phyloP scores from a whole-genome alignment of 371 early-diverging fungal species.

The Smittium culicis region DNA sequence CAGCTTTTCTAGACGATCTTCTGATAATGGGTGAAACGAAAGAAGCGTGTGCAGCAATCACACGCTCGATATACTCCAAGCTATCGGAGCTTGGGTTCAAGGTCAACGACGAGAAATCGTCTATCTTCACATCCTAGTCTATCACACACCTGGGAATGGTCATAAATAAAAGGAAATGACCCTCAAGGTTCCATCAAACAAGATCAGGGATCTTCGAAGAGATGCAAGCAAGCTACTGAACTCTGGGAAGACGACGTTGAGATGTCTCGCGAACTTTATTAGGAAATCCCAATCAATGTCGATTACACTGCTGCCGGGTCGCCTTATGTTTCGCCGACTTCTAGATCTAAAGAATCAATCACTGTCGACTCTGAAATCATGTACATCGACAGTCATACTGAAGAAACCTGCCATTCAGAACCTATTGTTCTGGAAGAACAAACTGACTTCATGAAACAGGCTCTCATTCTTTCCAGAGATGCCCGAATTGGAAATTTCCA shows the following conservation, averaged over 20 bases:
- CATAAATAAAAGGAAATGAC: slow-evolving; percentile 19
- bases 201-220: not conserved
- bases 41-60: slow-evolving; percentile 9
- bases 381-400: too few relatives aligned
- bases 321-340: too few relatives aligned
- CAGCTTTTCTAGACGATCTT: slow-evolving; percentile 32
- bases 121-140: slow-evolving; percentile 24
- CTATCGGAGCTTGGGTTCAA: slow-evolving; percentile 21
- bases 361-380: too few relatives aligned
- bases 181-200: not conserved
- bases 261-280: too few relatives aligned
- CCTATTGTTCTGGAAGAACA: too few relatives aligned
- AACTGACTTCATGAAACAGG: too few relatives aligned
- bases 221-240: slow-evolving; percentile 2
- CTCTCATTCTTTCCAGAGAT: too few relatives aligned
- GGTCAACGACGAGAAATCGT: slow-evolving; percentile 22
- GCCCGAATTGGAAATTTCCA: too few relatives aligned
- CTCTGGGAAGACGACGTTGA: not conserved
- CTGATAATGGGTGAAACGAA: slow-evolving; percentile 14
- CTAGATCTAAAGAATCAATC: too few relatives aligned
- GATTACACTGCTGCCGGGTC: too few relatives aligned
- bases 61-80: slow-evolving; percentile 18
- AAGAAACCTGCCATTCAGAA: too few relatives aligned
- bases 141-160: slow-evolving; percentile 28
- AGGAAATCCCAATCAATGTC: too few relatives aligned